These are phyloP conservation scores for Mortierella sp. DNA, from an alignment of 371 early-diverging fungal species.

Conservation along the genomic window DNA sequence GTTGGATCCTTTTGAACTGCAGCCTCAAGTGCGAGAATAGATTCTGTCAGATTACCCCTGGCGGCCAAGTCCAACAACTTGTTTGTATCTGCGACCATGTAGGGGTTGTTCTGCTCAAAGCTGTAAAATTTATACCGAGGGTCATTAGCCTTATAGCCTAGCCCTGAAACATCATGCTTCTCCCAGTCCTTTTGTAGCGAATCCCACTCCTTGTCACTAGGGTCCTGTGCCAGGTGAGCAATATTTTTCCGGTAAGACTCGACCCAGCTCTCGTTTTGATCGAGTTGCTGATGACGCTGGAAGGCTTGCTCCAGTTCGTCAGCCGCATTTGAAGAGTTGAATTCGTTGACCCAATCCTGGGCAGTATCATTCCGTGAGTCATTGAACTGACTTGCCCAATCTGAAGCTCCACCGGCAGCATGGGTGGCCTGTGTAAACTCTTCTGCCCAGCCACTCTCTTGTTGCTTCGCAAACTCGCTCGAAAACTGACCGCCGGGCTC, in stretches of 20 bases:
- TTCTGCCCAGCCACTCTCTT: conserved; percentile 77
- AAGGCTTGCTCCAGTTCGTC: conserved; percentile 62
- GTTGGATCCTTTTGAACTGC: conserved; percentile 84
- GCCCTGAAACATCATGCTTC: conserved; percentile 61
- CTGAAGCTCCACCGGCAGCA: conserved; percentile 18
- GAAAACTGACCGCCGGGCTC: conserved; percentile 67
- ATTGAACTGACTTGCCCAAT: conserved; percentile 63
- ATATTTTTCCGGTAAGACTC: conserved; percentile 80
- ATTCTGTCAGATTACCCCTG: conserved; percentile 79
- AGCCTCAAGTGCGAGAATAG: conserved; percentile 94
- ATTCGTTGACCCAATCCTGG: conserved; percentile 71
- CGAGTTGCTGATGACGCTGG: conserved; percentile 56
- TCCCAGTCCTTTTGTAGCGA: conserved; percentile 85
- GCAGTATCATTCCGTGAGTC: conserved; percentile 59
- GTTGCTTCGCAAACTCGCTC: conserved; percentile 66
- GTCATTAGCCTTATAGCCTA: conserved; percentile 74
- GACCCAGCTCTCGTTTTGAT: conserved; percentile 74
- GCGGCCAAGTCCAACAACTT: conserved; percentile 61
- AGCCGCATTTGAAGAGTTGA: conserved; percentile 59
- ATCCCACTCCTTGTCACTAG: conserved; percentile 82
- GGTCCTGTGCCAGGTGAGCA: conserved; percentile 73
- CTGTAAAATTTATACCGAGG: conserved; percentile 79
- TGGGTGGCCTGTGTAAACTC: conserved; percentile 58
- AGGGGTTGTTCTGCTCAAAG: conserved; percentile 88
- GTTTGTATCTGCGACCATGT: conserved; percentile 61